phyloP scores from a whole-genome alignment of 352 stramenopile species.

The Globisporangium alternatum region DNA sequence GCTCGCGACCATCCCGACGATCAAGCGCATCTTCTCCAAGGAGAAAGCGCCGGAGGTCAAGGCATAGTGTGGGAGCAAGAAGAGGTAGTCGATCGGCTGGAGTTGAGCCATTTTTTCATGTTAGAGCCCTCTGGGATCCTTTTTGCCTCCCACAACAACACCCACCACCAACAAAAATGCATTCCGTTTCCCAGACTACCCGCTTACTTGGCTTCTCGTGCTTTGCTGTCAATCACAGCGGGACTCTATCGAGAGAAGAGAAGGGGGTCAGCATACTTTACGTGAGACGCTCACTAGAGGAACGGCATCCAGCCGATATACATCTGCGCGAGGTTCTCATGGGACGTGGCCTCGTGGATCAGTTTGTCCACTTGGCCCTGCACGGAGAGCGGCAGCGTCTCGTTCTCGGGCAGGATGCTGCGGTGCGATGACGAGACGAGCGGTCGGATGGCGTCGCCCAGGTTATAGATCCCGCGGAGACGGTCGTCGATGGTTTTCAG shows the following conservation, averaged over 20 bases:
- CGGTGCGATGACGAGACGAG: conserved; percentile 66
- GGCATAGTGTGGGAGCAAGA: background rate
- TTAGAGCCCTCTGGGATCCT: conserved; percentile 2
- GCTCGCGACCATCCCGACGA: conserved; percentile 73
- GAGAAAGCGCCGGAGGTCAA: conserved; percentile 29
- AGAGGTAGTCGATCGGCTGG: background rate
- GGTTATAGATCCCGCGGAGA: conserved; percentile 91
- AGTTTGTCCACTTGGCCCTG: conserved; percentile 93
- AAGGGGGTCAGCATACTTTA: too few species aligned
- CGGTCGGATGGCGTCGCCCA: conserved; percentile 74
- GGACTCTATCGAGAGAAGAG: background rate
- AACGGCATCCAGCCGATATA: conserved; percentile 96
- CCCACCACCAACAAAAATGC: background rate
- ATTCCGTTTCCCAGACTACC: background rate
- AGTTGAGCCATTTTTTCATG: background rate
- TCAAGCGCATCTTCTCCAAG: conserved; percentile 69
- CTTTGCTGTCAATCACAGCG: background rate
- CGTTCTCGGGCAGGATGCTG: conserved; percentile 66
- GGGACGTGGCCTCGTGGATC: conserved; percentile 90
- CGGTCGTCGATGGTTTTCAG: conserved; percentile 91
- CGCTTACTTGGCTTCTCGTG: background rate
- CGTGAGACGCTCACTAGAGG: conserved; percentile 29
- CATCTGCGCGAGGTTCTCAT: conserved; percentile 93
- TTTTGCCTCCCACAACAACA: background rate
- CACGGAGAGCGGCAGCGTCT: conserved; percentile 91